These are phyloP conservation scores for Limnanthes douglasii DNA, from an alignment of 345 rosid genomes.

Conservation along the genomic window DNA sequence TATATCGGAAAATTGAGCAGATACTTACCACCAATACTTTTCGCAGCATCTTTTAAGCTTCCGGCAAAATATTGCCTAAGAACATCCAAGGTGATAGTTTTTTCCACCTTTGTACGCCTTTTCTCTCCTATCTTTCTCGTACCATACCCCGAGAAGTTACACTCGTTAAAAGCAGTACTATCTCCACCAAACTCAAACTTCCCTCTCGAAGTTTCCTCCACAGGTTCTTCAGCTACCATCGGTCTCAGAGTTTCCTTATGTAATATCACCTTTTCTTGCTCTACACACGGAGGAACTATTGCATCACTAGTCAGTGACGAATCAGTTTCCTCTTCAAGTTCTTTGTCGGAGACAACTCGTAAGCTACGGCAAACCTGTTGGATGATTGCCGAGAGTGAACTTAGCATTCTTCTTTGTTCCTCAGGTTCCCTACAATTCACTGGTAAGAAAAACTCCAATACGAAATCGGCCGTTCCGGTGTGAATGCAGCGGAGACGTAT, in stretches of 20 bases:
- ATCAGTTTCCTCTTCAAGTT: slow-evolving; percentile 39
- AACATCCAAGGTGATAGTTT: slow-evolving; percentile 57
- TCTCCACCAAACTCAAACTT: slow-evolving; percentile 26
- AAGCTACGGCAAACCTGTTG: slow-evolving; percentile 57
- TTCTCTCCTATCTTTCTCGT: slow-evolving; percentile 27
- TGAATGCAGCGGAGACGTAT: slow-evolving; percentile 59
- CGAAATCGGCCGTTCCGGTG: slow-evolving; percentile 58
- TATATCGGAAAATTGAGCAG: not conserved
- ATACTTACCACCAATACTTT: slow-evolving; percentile 70
- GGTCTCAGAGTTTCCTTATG: slow-evolving; percentile 22
- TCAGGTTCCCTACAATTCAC: slow-evolving; percentile 38
- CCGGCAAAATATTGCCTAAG: slow-evolving; percentile 68
- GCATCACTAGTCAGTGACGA: slow-evolving; percentile 22
- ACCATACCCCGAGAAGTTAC: slow-evolving; percentile 21
- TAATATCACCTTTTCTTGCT: slow-evolving; percentile 10
- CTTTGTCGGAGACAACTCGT: slow-evolving; percentile 61
- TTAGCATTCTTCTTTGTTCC: slow-evolving; percentile 57
- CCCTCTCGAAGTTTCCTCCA: slow-evolving; percentile 16
- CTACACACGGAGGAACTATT: slow-evolving; percentile 12
- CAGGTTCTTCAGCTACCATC: slow-evolving; percentile 14
- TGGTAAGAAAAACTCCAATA: slow-evolving; percentile 91
- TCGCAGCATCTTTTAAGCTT: slow-evolving; percentile 92
- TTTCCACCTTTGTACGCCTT: slow-evolving; percentile 55
- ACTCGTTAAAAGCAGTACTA: slow-evolving; percentile 30
- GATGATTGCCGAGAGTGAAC: slow-evolving; percentile 48